Conservation (phyloP, 169 alveolate species). For the Plasmodium chabaudi region DNA sequence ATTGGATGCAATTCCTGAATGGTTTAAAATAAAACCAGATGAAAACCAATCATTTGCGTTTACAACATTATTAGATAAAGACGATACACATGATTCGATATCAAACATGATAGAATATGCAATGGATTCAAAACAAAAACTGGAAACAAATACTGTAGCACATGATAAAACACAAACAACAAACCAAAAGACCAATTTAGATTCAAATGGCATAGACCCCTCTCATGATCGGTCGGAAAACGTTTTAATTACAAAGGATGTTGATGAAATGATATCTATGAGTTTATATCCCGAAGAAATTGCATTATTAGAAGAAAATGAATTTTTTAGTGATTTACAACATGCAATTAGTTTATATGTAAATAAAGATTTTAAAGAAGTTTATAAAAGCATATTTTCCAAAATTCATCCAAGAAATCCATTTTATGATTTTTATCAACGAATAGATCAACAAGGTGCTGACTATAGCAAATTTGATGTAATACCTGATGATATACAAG, state of each 20-base stretch:
- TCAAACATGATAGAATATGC: conserved; percentile 20
- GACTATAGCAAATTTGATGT: conserved; percentile 4
- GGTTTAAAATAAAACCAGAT: conserved; percentile 4
- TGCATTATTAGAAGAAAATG: conserved; percentile 1
- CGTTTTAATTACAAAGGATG: neutral
- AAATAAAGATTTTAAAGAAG: conserved; percentile 27
- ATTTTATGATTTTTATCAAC: neutral
- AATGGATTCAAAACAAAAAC: conserved; percentile 3
- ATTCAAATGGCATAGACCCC: neutral
- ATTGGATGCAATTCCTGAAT: neutral
- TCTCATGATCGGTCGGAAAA: neutral
- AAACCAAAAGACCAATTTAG: neutral
- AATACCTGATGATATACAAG: neutral
- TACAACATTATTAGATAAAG: conserved; percentile 38
- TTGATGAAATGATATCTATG: neutral
- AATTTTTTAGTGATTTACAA: conserved; percentile 4
- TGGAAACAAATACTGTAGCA: neutral
- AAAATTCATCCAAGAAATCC: conserved; percentile 30
- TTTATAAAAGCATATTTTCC: conserved; percentile 16
- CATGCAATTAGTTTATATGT: conserved; percentile 26
- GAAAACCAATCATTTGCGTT: conserved; percentile 25
- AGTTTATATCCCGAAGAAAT: conserved; percentile 18
- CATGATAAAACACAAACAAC: neutral
- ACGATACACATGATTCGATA: conserved; percentile 26
- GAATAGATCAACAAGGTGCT: conserved; percentile 7